Base-by-base conservation (phyloP, 441 rosid genomes). In the Pelargonium citronellum region DNA sequence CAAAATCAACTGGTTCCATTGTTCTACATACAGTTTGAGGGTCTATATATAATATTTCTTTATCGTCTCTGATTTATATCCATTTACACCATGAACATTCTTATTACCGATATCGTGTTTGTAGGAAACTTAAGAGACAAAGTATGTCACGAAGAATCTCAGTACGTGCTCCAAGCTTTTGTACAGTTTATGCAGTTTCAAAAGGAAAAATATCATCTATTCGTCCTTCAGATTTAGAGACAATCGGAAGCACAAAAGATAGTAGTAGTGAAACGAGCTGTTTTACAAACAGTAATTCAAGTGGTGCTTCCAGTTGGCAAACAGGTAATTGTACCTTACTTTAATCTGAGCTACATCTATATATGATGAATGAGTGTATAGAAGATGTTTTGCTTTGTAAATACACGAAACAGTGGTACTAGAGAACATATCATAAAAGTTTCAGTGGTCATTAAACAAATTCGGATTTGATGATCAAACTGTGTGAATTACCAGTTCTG, bases 111-210 rank as follows among this genome's bases (percentile, higher is more conserved):
- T 55, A 24, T 66, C 27, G 39, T 71, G 19, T 72, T 53, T 75
- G 72, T 78, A 82, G 91, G 91, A 87, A 76, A 73, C 66, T 66
- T 19, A 87, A 86, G 83, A 81, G 79, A 73, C 63, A 75, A 51
- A 68, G 79, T 69, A 75, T 91, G 71, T 83, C 96, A 46, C 85
- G 91, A 0, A 74, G 85, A 83, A 94, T 94, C 67, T 85, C 99
- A 0, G 78, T 73, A 3, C 76, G 81, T 72, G 80, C 80, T 39
- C 97, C 97, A 4, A 84, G 78, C 64, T 89, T 83, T 77, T 94
- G 99, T 69, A 90, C 95, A 0, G 87, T 94, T 43, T 94, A 84
- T 68, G 92, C 85, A 34, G 82, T 91, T 77, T 91, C 90, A 0
- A 87, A 86, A 75, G 97, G 93, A 67, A 90, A 91, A 73, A 69